Conservation (phyloP, 2,329 filamentous ascomycete species). For the Xylaria sp. region DNA sequence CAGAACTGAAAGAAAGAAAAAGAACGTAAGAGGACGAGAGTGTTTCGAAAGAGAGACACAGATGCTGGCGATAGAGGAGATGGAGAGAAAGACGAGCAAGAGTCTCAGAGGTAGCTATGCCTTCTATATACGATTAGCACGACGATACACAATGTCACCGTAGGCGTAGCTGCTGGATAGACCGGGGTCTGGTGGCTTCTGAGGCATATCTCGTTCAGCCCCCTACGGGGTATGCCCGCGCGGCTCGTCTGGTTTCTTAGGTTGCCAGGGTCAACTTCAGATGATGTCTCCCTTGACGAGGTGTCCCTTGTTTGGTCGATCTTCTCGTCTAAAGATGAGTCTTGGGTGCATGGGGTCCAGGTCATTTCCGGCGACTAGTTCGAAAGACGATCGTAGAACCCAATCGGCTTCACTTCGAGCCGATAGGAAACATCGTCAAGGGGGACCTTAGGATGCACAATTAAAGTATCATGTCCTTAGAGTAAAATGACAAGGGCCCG, state of each 20-base stretch:
- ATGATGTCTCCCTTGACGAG: conserved; percentile 40
- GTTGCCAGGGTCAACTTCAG: conserved; percentile 40
- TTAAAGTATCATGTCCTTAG: conserved; percentile 17
- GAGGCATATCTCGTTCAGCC: conserved; percentile 34
- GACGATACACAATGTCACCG: conserved; percentile 10
- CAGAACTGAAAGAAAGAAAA: conserved; percentile 50
- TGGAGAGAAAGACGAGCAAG: conserved; percentile 16
- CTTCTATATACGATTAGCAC: conserved; percentile 43
- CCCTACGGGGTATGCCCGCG: conserved; percentile 25
- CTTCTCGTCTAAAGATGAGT: conserved; percentile 43
- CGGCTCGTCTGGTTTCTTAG: conserved; percentile 34
- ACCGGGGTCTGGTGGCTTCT: conserved; percentile 20
- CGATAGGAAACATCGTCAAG: conserved; percentile 20
- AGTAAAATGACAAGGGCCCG: conserved; percentile 18
- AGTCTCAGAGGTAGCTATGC: conserved; percentile 27
- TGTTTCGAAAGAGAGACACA: conserved; percentile 44
- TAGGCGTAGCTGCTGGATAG: background rate
- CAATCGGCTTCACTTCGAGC: conserved; percentile 32
- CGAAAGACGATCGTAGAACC: conserved; percentile 10
- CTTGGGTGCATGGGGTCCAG: conserved; percentile 26
- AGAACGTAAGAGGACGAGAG: conserved; percentile 45
- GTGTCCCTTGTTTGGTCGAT: conserved; percentile 43
- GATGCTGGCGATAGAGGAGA: conserved; percentile 44
- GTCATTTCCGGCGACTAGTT: conserved; percentile 22
- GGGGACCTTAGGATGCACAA: conserved; percentile 14